Evolutionary conservation across 2,329 filamentous ascomycete species (phyloP), one percentile per base, ranked within the genome.

Genomic region (Phyllosticta citriasiana): DNA sequence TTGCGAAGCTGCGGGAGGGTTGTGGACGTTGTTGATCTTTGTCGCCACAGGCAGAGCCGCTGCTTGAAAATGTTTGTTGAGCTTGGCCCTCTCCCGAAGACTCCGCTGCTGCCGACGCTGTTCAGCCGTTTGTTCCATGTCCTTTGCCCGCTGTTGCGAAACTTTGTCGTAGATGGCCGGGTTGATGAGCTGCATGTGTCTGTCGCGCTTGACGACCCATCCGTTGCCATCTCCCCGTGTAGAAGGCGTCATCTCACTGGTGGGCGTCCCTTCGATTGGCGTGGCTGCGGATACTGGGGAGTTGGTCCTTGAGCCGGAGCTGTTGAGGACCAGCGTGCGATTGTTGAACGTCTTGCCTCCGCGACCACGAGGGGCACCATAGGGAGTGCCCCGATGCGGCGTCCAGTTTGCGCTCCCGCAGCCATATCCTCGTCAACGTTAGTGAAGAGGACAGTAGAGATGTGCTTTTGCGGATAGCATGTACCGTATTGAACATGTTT

Each of bases 101-200:
- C 86, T 79, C 59, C 77, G 80, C 57, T 79, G 74, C 22, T 77
- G 77, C 55, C 84, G 74, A 66, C 83, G 85, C 60, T 82, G 80
- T 63, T 80, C 78, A 14, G 83, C 79, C 1, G 85, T 88, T 67
- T 88, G 83, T 65, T 90, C 87, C 53, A 92, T 88, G 10, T 87
- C 88, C 68, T 84, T 87, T 9, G 83, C 78, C 53, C 88, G 83
- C 30, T 82, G 82, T 69, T 89, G 83, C 10, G 82, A 80, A 63
- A 90, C 86, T 71, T 89, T 87, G 65, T 91, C 86, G 71, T 88
- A 94, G 1, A 93, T 83, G 16, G 84, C 83, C 22, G 87, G 84
- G 70, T 93, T 95, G 74, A 95, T 94, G 51, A 95, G 78, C 72
- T 95, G 89, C 70, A 89, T 83, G 70, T 92, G 88, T 57, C 88